These are phyloP conservation scores for Aspergillus sp. DNA, from an alignment of 2,329 filamentous ascomycete genomes.

Conservation along the genomic window DNA sequence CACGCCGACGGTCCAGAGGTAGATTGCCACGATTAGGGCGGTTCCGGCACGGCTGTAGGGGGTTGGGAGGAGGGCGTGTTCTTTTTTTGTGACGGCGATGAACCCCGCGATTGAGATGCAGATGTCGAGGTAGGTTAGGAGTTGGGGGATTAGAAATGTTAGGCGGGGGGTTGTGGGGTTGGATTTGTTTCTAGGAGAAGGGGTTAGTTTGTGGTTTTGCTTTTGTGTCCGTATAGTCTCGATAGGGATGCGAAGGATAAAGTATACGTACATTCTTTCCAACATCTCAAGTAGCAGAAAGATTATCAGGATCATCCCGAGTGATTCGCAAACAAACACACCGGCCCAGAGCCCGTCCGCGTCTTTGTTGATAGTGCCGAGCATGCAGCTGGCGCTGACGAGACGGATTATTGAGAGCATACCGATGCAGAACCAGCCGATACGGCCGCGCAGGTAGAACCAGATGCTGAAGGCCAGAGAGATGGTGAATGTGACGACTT, in stretches of 20 bases:
- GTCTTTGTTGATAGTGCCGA: slow-evolving; percentile 13
- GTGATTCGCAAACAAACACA: slow-evolving; percentile 19
- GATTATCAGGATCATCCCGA: slow-evolving; percentile 16
- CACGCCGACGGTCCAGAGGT: slow-evolving; percentile 13
- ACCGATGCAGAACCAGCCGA: slow-evolving; percentile 18
- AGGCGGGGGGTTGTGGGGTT: slow-evolving; percentile 1
- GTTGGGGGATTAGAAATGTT: slow-evolving; percentile 13
- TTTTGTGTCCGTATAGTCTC: not conserved
- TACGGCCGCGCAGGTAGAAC: slow-evolving; percentile 9
- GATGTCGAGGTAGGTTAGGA: slow-evolving; percentile 19
- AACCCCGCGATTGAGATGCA: slow-evolving; percentile 18
- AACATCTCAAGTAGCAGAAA: slow-evolving; percentile 17
- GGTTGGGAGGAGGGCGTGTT: slow-evolving; percentile 11
- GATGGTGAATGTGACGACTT: slow-evolving; percentile 8
- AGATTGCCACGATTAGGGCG: slow-evolving; percentile 11
- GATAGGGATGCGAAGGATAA: not conserved
- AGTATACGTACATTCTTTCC: slow-evolving; percentile 11
- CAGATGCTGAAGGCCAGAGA: slow-evolving; percentile 7
- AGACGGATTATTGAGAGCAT: slow-evolving; percentile 13
- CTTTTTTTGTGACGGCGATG: slow-evolving; percentile 13
- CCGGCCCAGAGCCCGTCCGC: slow-evolving; percentile 13
- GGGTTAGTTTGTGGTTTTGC: not conserved
- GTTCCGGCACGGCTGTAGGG: slow-evolving; percentile 16
- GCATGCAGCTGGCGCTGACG: slow-evolving; percentile 15
- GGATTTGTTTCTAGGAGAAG: slow-evolving; percentile 9